Evolutionary conservation across 2,329 filamentous ascomycete genomes (phyloP).

Genomic region (Atkinsonella hypoxylon): DNA sequence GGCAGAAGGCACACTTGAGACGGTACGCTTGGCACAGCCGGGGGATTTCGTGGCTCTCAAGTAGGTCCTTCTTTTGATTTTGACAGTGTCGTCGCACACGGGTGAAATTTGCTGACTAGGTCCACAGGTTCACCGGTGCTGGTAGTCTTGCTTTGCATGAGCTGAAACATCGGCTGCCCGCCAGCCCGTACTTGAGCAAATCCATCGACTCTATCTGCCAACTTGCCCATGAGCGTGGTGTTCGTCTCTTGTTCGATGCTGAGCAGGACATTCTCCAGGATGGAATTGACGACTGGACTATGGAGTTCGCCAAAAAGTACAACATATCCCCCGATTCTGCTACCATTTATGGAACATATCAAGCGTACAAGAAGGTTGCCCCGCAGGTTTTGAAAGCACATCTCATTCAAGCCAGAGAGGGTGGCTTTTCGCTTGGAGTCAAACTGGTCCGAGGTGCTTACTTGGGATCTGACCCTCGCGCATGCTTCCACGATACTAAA

Average conservation of each 20-base stretch:
- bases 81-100: too few relatives aligned
- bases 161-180: constrained; percentile 49
- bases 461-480: constrained; percentile 54
- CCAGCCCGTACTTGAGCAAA: constrained; percentile 50
- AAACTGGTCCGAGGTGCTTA: constrained; percentile 71
- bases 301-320: constrained; percentile 65
- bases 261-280: constrained; percentile 70
- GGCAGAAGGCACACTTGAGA: constrained; percentile 62
- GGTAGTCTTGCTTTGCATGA: constrained; percentile 59
- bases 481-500: constrained; percentile 62
- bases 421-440: constrained; percentile 55
- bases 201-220: constrained; percentile 67
- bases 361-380: constrained; percentile 59
- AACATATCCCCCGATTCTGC: constrained; percentile 53
- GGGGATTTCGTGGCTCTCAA: constrained; percentile 58
- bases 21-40: constrained; percentile 51
- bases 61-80: constrained; percentile 18
- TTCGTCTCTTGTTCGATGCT: constrained; percentile 72
- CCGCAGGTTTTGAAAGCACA: constrained; percentile 46
- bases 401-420: constrained; percentile 43
- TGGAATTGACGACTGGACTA: constrained; percentile 71
- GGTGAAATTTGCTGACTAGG: neutral
- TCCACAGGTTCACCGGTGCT: constrained; percentile 61
- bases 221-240: constrained; percentile 54
- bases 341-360: constrained; percentile 71